Base-by-base conservation (phyloP, 1,284 basidiomycete species). In the Phellinidium pouzarii region DNA sequence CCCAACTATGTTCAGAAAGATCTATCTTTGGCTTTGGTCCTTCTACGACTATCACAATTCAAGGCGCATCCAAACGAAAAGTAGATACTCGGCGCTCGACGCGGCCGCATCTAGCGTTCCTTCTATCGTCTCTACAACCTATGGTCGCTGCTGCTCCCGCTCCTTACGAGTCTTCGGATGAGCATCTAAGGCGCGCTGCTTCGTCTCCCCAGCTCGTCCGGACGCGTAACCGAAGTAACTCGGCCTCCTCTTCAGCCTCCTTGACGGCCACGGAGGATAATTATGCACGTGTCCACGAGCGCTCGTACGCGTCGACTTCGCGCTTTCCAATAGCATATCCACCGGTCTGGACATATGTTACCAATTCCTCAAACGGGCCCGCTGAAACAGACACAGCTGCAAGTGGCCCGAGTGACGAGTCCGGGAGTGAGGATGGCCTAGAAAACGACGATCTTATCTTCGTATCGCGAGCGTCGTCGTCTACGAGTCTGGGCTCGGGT, bases 191-290 rank as follows among this genome's bases (percentile, higher is more conserved):
- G 17, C 47, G 53, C 17, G 36, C 48, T 14, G 45, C 43, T 4
- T 54, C 53, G 3, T 54, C 53, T 29, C 53, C 53, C 5, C 53
- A 54, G n/a, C 48, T 54, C 27, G 17, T 56, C 9, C 53, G 53
- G 3, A 20, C 43, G n/a, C 53, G 53, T 20, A 44, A 43, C n/a
- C 34, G 54, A 14, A 56, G 54, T 17, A 41, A 45, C 22, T 56
- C 54, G 12, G 53, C 53, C 26, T 50, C 49, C 9, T 56, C 54
- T 7, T 56, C 54, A 5, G 50, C 50, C 14, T 48, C 54, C 8
- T 22, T 55, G 43, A 55, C 53, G 3, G 53, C 53, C 9, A 55
- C 53, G 22, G 53, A 55, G 27, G 53, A 55, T 17, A 53, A 53
- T 23, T 53, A 53, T 36, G 26, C 14, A 17, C 31, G 22, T 45